Conservation (phyloP, 768 basidiomycete genomes). For the Boletus rufocinnamomeus region DNA sequence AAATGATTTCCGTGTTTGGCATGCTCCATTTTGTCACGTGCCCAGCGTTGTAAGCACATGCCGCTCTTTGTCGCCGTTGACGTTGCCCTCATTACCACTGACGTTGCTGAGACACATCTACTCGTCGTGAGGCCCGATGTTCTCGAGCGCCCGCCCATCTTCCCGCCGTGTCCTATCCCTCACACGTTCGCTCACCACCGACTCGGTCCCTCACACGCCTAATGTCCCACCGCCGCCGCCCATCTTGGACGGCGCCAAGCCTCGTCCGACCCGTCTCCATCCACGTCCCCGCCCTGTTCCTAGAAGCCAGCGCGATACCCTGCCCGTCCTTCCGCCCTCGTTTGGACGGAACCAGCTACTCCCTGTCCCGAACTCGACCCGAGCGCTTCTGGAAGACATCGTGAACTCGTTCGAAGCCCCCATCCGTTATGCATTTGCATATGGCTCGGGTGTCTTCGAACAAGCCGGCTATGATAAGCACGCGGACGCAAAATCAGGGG, state of each 20-base stretch:
- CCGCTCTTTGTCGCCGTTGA: neutral
- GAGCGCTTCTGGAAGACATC: conserved; percentile 78
- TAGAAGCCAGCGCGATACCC: conserved; percentile 30
- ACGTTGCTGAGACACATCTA: conserved; percentile 12
- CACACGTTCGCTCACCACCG: conserved; percentile 29
- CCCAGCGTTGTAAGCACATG: neutral
- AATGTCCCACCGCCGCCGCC: conserved; percentile 34
- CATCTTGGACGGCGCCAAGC: conserved; percentile 30
- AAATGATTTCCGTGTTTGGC: neutral
- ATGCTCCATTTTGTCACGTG: conserved; percentile 15
- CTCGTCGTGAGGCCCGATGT: conserved; percentile 27
- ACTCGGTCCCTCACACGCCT: conserved; percentile 28
- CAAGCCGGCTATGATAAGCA: conserved; percentile 73
- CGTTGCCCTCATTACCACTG: conserved; percentile 2
- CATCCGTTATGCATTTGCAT: conserved; percentile 96
- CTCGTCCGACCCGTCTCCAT: conserved; percentile 40
- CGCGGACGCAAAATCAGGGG: conserved; percentile 25
- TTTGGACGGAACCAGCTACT: conserved; percentile 85
- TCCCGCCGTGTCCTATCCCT: conserved; percentile 19
- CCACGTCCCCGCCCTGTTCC: conserved; percentile 44
- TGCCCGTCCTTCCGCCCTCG: conserved; percentile 62
- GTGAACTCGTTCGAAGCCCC: conserved; percentile 84
- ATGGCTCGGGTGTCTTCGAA: conserved; percentile 94
- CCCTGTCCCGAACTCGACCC: conserved; percentile 75
- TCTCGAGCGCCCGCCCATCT: conserved; percentile 20